Base-by-base conservation (phyloP, 1,284 basidiomycete species). In the Fomitopsis schrenkii region DNA sequence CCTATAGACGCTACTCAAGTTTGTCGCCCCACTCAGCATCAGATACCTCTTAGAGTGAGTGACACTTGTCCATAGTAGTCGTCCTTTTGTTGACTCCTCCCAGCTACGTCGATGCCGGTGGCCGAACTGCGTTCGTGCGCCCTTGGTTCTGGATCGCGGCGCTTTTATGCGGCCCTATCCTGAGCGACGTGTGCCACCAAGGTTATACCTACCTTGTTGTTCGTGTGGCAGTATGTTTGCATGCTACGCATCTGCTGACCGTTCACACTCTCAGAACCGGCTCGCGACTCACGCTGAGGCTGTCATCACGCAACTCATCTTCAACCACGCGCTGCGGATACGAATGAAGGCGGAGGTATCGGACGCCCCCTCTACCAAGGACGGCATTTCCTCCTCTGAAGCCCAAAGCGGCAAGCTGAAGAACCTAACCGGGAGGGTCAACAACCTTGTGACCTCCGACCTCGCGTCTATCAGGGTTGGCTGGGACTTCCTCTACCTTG, bases 271-370 rank as follows among this genome's bases (percentile, higher is more conserved):
- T 5, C 36, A 71, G 67, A 81, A 76, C 5, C 70, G 77, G 19
- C 73, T 74, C 5, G 70, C 83, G 12, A 81, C 85, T 15, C 79
- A 82, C 42, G 67, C 73, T 8, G 85, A 90, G 70, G 79, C 80
- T 5, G 78, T 91, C 48, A 73, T 90, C 55, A 88, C 86, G 0
- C 82, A 89, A 66, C 77, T 89, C 3, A 71, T 90, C 10, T 88
- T 89, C 66, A 83, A 87, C 59, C 87, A 89, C 65, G 77, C 85
- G 4, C 74, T 89, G 4, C 79, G 86, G 38, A 82, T 90, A 45
- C 79, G 87, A 28, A 79, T 89, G 74, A 83, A 82, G 65, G 78
- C 80, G 5, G 78, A 82, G 64, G 69, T 72, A 2, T 57, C 67
- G 2, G 65, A 66, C 35, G 17, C 59, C 2, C 52, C 59, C 5